Evolutionary conservation across 495 filamentous ascomycete genomes (phyloP).

Genomic region (Echria macrotheca): DNA sequence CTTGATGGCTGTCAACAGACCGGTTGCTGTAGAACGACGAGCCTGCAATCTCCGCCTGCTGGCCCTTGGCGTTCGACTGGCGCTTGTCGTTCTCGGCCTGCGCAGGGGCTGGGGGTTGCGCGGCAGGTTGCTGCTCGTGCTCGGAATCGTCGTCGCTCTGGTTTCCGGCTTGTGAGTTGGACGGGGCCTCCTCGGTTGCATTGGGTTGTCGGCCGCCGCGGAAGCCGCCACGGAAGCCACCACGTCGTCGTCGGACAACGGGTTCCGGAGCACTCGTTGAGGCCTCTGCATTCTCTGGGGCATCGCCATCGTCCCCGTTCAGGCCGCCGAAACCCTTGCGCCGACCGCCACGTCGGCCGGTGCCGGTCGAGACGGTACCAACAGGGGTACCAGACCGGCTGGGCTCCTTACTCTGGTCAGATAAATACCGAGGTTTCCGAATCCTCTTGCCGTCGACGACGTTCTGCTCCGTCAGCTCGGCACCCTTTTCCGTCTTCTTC

Average conservation of each 20-base stretch:
- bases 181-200: not conserved
- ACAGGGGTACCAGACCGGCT: slow-evolving; percentile 38
- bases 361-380: slow-evolving; percentile 3
- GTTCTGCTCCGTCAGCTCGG: slow-evolving; percentile 39
- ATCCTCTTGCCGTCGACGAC: slow-evolving; percentile 38
- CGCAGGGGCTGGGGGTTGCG: slow-evolving; percentile 19
- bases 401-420: slow-evolving; percentile 36
- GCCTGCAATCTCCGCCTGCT: slow-evolving; percentile 20
- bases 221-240: not conserved
- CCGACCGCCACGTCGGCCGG: slow-evolving; percentile 28
- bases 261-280: not conserved
- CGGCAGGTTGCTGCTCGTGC: slow-evolving; percentile 3
- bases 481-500: slow-evolving; percentile 42
- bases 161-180: not conserved
- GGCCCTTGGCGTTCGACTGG: slow-evolving; percentile 21
- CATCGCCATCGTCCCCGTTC: slow-evolving; percentile 16
- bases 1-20: slow-evolving; percentile 19
- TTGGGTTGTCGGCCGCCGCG: not conserved
- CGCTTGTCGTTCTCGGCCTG: slow-evolving; percentile 10
- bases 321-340: slow-evolving; percentile 21
- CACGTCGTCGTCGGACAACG: not conserved
- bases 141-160: slow-evolving; percentile 17
- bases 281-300: not conserved
- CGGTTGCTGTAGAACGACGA: slow-evolving; percentile 26
- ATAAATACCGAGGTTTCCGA: slow-evolving; percentile 37